phyloP scores from a whole-genome alignment of 1,284 basidiomycete species.

The Malassezia equina region DNA sequence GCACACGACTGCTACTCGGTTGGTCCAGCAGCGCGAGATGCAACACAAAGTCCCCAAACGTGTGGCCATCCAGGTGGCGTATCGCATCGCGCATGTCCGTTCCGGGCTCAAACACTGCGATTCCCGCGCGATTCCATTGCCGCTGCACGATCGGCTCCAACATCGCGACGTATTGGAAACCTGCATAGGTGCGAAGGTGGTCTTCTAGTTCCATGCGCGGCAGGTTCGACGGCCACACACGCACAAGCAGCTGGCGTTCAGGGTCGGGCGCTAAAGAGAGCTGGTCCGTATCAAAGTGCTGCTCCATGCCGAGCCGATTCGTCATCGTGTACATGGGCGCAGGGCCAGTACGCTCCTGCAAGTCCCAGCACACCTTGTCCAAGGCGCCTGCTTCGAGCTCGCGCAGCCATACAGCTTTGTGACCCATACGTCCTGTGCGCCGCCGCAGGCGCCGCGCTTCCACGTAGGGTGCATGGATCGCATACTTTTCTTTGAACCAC shows the following conservation, averaged over 20 bases:
- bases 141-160: conserved; percentile 37
- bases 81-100: conserved; percentile 29
- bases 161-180: conserved; percentile 37
- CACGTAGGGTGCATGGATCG: conserved; percentile 19
- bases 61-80: conserved; percentile 23
- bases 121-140: conserved; percentile 33
- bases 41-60: conserved; percentile 29
- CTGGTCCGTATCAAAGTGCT: conserved; percentile 19
- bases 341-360: conserved; percentile 11
- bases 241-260: conserved; percentile 31
- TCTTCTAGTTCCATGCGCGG: conserved; percentile 27
- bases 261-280: conserved; percentile 5
- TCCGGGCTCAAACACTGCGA: conserved; percentile 32
- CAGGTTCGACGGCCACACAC: conserved; percentile 28
- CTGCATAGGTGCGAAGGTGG: conserved; percentile 23
- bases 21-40: conserved; percentile 31
- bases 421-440: conserved; percentile 26
- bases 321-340: conserved; percentile 5
- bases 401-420: conserved; percentile 29
- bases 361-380: conserved; percentile 32
- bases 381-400: conserved; percentile 31
- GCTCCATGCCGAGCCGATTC: conserved; percentile 13
- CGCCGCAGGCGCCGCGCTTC: conserved; percentile 21
- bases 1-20: conserved; percentile 29
- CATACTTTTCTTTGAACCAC: conserved; percentile 43